A percentile compares a stretch with the other conserved stretches of the same genome.
These are phyloP conservation scores for Amphibolis antarctica DNA, from an alignment of 106 monocot species.

Conservation along the genomic window DNA sequence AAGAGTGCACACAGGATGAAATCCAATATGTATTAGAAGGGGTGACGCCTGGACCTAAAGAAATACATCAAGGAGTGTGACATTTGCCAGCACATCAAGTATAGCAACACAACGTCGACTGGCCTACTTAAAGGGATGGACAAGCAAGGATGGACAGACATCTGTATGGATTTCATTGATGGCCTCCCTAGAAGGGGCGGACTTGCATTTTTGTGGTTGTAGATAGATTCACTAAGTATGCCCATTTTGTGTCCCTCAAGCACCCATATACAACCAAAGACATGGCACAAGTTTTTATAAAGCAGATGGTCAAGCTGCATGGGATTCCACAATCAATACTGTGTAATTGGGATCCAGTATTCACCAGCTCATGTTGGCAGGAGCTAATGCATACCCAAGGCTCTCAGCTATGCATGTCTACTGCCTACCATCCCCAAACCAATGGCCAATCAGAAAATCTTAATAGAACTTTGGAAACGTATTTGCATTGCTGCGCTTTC, in stretches of 20 bases:
- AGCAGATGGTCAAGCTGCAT: neutral
- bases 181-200: neutral
- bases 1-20: no score
- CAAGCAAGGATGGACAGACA: neutral
- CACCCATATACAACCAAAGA: neutral
- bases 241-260: neutral
- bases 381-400: neutral
- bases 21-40: no score
- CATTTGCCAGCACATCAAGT: no score
- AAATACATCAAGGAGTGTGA: no score
- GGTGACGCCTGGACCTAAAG: no score
- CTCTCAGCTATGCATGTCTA: neutral
- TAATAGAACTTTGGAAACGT: neutral
- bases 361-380: neutral
- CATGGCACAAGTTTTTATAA: neutral
- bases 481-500: neutral
- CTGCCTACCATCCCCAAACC: neutral
- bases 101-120: no score
- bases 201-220: neutral
- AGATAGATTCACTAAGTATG: no score
- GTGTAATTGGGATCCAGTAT: neutral
- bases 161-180: neutral
- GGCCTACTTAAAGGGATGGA: no score
- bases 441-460: neutral
- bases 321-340: neutral